Base-by-base conservation (phyloP, 108 stramenopile genomes). In the Conticribra guillardii region DNA sequence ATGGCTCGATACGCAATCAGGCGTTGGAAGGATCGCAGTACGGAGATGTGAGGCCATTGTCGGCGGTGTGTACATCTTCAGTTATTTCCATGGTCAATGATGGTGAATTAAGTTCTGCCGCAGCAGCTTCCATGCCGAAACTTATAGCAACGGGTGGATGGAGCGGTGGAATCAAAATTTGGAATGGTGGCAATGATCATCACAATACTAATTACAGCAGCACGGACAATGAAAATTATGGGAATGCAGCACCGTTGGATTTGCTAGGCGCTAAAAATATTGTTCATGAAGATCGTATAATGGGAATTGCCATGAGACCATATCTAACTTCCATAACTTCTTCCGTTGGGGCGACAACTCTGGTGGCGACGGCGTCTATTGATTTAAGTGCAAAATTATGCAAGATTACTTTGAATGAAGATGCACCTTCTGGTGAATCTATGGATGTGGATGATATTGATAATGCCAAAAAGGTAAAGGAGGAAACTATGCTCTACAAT, bases 111-210 rank as follows among this genome's bases (percentile, higher is more conserved):
- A 9, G 5, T 5, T 41, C 37, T 9, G 11, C 37, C 11, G 37
- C 37, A 9, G 11, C 37, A 11, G 37, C 37, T 26, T 81, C n/a
- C n/a, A n/a, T 82, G 9, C 84, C 84, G 11, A 60, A 66, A 7
- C 56, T 95, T 30, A 82, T 97, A 22, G 94, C 91, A 1, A 96
- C 96, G 1, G 98, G 89, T 26, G 84, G 94, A 69, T 97, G 95
- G 95, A 90, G 85, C 57, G 94, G 89, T 21, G 80, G 87, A 22
- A 90, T 96, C 18, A 93, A 96, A 70, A 67, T 97, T 17, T 98
- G 98, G 98, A 89, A 97, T 76, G 83, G 85, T 49, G 85, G 77
- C 8, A 69, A 83, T 64, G 76, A 82, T 54, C 60, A 52, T 54
- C 21, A 16, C n/a, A 18, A 52, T n/a, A n/a, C n/a, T n/a, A n/a